These are phyloP conservation scores for Wilcoxina mikolae DNA, from an alignment of 495 filamentous ascomycete genomes.

Conservation along the genomic window DNA sequence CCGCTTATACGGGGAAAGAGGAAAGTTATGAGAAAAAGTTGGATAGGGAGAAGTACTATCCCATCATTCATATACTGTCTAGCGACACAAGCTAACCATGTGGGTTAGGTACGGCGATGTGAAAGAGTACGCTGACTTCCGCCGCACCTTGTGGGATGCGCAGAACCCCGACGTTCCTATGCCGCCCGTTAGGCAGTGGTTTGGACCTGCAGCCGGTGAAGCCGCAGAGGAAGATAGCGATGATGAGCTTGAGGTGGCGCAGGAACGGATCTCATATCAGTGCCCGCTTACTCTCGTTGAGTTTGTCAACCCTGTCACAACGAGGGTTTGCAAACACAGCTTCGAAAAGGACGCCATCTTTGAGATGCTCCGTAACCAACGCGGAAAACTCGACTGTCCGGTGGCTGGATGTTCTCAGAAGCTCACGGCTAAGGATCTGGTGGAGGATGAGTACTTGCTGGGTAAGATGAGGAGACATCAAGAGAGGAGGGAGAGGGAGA, in stretches of 20 bases:
- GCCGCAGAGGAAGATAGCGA: constrained; percentile 3
- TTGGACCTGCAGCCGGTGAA: constrained; percentile 5
- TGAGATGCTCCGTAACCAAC: neutral
- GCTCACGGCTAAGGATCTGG: constrained; percentile 7
- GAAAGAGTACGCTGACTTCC: constrained; percentile 18
- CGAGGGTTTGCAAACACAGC: constrained; percentile 17
- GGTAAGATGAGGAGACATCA: constrained; percentile 10
- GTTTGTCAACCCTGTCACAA: constrained; percentile 17
- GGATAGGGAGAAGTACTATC: constrained; percentile 9
- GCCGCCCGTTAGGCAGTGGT: constrained; percentile 16
- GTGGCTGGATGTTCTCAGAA: constrained; percentile 14
- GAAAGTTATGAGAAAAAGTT: neutral
- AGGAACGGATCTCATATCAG: constrained; percentile 18
- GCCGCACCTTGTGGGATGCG: constrained; percentile 17
- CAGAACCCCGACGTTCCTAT: constrained; percentile 16
- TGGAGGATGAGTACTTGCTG: constrained; percentile 12
- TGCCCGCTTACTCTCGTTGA: constrained; percentile 20
- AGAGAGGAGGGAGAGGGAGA: constrained; percentile 6
- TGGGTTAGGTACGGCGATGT: constrained; percentile 9
- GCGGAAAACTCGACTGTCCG: constrained; percentile 9
- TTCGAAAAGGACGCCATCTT: constrained; percentile 16
- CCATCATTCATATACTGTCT: neutral
- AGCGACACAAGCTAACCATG: neutral
- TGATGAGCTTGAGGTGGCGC: constrained; percentile 23
- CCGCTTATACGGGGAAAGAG: neutral